Evolutionary conservation across 2,329 filamentous ascomycete genomes (phyloP).

Genomic region (Graphium sp.): DNA sequence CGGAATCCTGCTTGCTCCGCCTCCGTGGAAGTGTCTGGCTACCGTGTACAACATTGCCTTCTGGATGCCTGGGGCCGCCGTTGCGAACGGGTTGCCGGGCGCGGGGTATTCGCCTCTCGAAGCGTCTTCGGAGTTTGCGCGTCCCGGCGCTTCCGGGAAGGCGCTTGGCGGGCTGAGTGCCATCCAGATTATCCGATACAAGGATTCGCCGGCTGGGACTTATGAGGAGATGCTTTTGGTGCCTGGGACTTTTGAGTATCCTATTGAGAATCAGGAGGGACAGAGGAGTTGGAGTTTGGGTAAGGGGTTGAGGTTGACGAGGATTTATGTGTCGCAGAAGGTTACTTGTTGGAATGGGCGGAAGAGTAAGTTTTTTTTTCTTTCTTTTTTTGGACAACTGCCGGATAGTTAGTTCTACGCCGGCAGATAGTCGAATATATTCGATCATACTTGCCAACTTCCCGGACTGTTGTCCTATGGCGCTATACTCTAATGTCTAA

Average conservation of each 20-base stretch:
- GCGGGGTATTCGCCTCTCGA: conserved; percentile 19
- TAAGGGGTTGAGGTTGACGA: conserved; percentile 26
- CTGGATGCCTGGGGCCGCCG: not conserved
- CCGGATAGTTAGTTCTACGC: not conserved
- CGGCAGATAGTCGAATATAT: too few species aligned
- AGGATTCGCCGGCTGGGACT: conserved; percentile 29
- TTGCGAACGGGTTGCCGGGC: not conserved
- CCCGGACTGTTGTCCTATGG: conserved; percentile 1
- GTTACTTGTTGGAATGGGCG: conserved; percentile 34
- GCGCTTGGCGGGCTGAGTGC: conserved; percentile 26
- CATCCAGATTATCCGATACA: conserved; percentile 33
- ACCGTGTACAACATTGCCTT: conserved; percentile 1
- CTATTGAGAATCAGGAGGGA: conserved; percentile 15
- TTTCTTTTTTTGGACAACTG: conserved; percentile 1
- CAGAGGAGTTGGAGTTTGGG: conserved; percentile 14
- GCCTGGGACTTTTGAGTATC: conserved; percentile 27
- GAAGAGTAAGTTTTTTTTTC: conserved; percentile 17
- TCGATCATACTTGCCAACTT: not conserved
- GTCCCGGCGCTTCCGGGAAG: conserved; percentile 13
- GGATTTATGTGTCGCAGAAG: conserved; percentile 36
- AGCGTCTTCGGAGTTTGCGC: conserved; percentile 18
- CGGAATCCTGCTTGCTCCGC: not conserved
- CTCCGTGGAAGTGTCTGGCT: conserved; percentile 1
- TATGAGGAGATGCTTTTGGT: conserved; percentile 34
- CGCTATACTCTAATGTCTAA: too few species aligned